phyloP scores from a whole-genome alignment of 176 grass and related monocot species.

The Bothriochloa decipiens region DNA sequence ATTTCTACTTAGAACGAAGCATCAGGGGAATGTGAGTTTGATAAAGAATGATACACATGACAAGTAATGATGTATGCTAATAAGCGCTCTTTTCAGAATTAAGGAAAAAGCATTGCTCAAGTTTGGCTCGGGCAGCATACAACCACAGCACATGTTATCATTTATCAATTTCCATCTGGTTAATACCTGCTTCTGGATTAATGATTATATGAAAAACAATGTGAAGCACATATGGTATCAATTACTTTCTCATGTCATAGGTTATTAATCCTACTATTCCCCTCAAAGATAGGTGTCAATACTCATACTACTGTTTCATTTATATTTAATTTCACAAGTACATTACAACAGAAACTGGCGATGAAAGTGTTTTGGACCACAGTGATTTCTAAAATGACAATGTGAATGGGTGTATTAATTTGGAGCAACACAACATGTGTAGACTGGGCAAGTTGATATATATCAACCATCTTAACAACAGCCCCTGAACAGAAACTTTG shows the following conservation, averaged over 20 bases:
- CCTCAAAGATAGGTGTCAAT: not conserved
- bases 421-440: not conserved
- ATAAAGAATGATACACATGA: not conserved
- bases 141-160: not conserved
- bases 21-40: not conserved
- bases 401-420: not conserved
- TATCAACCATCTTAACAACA: too few species aligned
- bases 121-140: not conserved
- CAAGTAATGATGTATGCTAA: not conserved
- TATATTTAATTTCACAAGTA: not conserved
- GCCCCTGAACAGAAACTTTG: too few species aligned
- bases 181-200: not conserved
- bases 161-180: not conserved
- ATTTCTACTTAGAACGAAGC: constrained; percentile 3
- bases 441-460: too few species aligned
- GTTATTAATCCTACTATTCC: not conserved
- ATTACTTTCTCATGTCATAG: constrained; percentile 9
- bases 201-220: not conserved
- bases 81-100: not conserved
- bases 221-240: not conserved
- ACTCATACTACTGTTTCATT: not conserved
- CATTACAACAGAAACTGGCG: not conserved
- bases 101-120: not conserved
- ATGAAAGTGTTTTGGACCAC: not conserved
- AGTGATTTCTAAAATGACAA: not conserved